phyloP scores from a whole-genome alignment of 371 early-diverging fungal species.

The Rhizopus arrhizus region DNA sequence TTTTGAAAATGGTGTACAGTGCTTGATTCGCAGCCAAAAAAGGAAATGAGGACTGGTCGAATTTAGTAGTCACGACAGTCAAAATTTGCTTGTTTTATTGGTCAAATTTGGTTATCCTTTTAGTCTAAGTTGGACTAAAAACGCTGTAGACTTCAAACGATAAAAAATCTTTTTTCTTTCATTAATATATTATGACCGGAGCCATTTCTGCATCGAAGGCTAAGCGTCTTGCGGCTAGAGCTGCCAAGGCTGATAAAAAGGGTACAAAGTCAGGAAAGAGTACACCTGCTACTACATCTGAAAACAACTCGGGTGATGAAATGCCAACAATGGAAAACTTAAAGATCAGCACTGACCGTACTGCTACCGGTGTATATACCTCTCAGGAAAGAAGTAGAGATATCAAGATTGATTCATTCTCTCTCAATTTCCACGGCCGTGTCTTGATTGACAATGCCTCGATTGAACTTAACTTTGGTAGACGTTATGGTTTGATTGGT shows the following conservation, averaged over 20 bases:
- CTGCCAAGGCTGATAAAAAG: conserved; percentile 56
- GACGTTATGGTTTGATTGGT: conserved; percentile 97
- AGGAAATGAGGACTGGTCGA: too few species aligned
- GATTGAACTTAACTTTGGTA: conserved; percentile 97
- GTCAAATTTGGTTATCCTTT: too few species aligned
- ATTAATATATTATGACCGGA: conserved; percentile 13
- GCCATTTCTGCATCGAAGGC: conserved; percentile 74
- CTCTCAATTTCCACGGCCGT: conserved; percentile 92
- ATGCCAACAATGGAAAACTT: conserved; percentile 33
- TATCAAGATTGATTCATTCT: conserved; percentile 94
- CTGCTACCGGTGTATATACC: conserved; percentile 92
- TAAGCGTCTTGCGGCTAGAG: conserved; percentile 82
- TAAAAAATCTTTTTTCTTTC: too few species aligned
- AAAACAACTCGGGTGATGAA: conserved; percentile 41
- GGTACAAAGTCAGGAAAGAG: conserved; percentile 32
- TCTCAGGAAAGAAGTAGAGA: conserved; percentile 91
- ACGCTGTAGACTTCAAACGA: too few species aligned
- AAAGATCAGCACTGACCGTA: conserved; percentile 67
- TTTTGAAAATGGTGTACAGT: too few species aligned
- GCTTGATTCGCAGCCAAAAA: neutral
- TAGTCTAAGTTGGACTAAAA: too few species aligned
- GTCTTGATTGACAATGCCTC: conserved; percentile 90
- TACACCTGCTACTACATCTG: conserved; percentile 36
- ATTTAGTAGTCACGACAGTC: too few species aligned
- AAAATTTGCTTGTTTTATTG: too few species aligned